A percentile compares a stretch with the other conserved stretches of the same genome.
phyloP scores from a whole-genome alignment of 495 filamentous ascomycete genomes.

The Penicillium robsamsonii region DNA sequence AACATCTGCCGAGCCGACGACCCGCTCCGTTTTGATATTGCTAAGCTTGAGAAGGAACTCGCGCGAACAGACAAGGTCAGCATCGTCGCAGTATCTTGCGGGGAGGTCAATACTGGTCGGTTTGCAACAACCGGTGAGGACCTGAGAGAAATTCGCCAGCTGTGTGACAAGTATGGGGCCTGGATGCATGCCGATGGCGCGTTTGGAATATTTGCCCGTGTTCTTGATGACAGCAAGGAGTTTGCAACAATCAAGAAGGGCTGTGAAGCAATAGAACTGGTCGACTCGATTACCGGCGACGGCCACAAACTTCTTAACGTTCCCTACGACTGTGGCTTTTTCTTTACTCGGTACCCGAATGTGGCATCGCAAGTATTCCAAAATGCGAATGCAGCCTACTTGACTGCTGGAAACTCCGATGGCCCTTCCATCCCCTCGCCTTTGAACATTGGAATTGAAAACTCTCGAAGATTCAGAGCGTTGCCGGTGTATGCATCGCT shows the following conservation, averaged over 20 bases:
- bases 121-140: slow-evolving; percentile 68
- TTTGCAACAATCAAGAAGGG: slow-evolving; percentile 55
- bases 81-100: slow-evolving; percentile 76
- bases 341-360: slow-evolving; percentile 64
- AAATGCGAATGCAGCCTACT: slow-evolving; percentile 85
- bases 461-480: slow-evolving; percentile 86
- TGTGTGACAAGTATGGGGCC: slow-evolving; percentile 72
- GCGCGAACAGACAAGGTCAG: slow-evolving; percentile 51
- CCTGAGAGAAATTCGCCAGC: slow-evolving; percentile 58
- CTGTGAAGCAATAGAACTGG: slow-evolving; percentile 70
- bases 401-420: slow-evolving; percentile 46
- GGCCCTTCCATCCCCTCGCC: slow-evolving; percentile 65
- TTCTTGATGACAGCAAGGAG: slow-evolving; percentile 57
- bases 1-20: slow-evolving; percentile 53
- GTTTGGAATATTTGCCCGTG: slow-evolving; percentile 80
- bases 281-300: slow-evolving; percentile 83
- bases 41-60: slow-evolving; percentile 54
- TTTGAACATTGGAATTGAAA: slow-evolving; percentile 85
- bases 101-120: slow-evolving; percentile 87
- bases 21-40: slow-evolving; percentile 67
- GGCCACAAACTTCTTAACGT: slow-evolving; percentile 93
- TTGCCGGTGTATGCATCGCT: slow-evolving; percentile 84
- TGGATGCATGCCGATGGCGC: slow-evolving; percentile 94
- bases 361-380: slow-evolving; percentile 64
- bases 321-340: slow-evolving; percentile 92